Base-by-base conservation (phyloP, 2,329 filamentous ascomycete genomes). In the Elsinoe fawcettii region DNA sequence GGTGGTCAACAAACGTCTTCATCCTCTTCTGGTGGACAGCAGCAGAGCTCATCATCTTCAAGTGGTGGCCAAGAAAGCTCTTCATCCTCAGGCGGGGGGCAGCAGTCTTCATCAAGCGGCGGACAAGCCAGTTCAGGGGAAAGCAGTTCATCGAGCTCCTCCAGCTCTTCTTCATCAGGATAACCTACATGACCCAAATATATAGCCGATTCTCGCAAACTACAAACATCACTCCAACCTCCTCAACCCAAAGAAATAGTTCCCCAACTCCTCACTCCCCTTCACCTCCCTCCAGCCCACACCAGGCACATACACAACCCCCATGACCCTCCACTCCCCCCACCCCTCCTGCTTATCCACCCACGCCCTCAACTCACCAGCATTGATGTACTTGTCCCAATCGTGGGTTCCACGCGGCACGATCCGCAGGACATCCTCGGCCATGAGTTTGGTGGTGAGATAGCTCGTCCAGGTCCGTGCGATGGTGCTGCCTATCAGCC, bases 371-470 rank as follows among this genome's bases (percentile, higher is more conserved):
- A 95, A 70, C 77, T 97, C 92, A 12, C 81, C 77, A 62, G 88
- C 87, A 68, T 96, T 93, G 63, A 99, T 85, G 73, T 97, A 99
- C 75, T 97, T 95, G 61, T 79, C 79, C 93, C 93, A 99, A 70
- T 96, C 90, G 73, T 99, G 93, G 47, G 93, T 99, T 1, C 93
- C 93, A 62, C 81, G 82, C 8, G 93, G 93, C 58, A 99, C 93
- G 60, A 97, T 89, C 4, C 88, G 79, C 69, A 95, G 66, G 58
- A 96, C 69, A 73, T 93, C 88, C 74, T 99, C 93, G 0, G 93
- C 93, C 61, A 96, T 79, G 22, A 97, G 75, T 66, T 96, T 96
- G 2, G 95, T 99, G 11, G 92, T 90, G 47, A 96, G 72, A 86
- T 90, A 99, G 64, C 88, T 93, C 60, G 83, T 83, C 80, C 88